phyloP scores from a whole-genome alignment of 148 eudicot genomes.

The Fagopyrum homotropicum region DNA sequence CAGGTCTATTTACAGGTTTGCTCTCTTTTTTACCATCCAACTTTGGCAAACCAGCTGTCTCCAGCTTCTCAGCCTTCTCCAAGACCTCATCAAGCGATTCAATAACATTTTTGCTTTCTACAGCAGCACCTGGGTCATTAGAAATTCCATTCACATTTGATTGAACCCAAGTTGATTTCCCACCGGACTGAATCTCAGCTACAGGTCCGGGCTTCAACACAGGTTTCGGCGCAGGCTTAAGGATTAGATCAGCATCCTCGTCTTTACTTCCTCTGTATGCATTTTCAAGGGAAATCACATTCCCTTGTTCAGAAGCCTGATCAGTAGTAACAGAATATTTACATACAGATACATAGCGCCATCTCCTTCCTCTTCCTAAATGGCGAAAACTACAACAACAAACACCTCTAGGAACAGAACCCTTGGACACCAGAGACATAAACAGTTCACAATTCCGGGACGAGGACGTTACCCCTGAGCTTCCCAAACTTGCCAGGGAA shows the following conservation, averaged over 20 bases:
- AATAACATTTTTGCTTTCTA: slow-evolving; percentile 67
- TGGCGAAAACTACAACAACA: slow-evolving; percentile 40
- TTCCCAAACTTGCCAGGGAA: slow-evolving; percentile 87
- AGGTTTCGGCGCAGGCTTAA: slow-evolving; percentile 77
- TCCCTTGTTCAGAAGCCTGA: slow-evolving; percentile 67
- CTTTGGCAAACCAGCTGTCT: slow-evolving; percentile 27
- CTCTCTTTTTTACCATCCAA: slow-evolving; percentile 29
- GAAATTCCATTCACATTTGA: slow-evolving; percentile 27
- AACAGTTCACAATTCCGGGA: slow-evolving; percentile 52
- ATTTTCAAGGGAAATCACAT: slow-evolving; percentile 60
- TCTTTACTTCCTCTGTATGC: slow-evolving; percentile 54
- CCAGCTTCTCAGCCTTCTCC: slow-evolving; percentile 89
- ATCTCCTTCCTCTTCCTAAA: slow-evolving; percentile 47
- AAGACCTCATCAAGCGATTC: slow-evolving; percentile 89
- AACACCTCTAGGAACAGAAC: slow-evolving; percentile 41
- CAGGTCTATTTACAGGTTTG: slow-evolving; percentile 38
- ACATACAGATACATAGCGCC: slow-evolving; percentile 76
- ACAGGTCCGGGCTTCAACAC: slow-evolving; percentile 42
- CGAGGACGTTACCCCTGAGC: slow-evolving; percentile 47
- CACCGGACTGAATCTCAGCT: slow-evolving; percentile 26
- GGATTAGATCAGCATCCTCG: slow-evolving; percentile 50
- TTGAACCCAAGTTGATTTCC: slow-evolving; percentile 29
- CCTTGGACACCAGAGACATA: slow-evolving; percentile 41
- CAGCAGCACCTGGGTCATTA: slow-evolving; percentile 29
- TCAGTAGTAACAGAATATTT: slow-evolving; percentile 65